Evolutionary conservation across 495 filamentous ascomycete species (phyloP), one percentile per base, ranked within the genome.

Genomic region (Jackrogersella multiformis): DNA sequence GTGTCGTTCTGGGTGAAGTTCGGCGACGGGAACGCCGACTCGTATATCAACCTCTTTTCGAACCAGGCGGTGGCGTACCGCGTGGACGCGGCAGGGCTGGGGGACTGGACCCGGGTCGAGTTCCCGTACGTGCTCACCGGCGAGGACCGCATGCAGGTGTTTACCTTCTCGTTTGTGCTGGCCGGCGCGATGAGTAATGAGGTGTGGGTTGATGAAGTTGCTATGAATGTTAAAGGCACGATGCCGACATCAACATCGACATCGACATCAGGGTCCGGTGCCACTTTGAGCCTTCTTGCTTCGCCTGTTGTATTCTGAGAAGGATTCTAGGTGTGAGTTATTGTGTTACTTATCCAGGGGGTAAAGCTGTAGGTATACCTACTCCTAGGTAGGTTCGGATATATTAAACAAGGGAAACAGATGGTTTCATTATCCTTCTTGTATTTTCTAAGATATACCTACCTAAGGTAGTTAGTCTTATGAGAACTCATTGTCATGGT

Each of bases 1-100:
- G 48, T 74, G 6, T 46, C 66, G 13, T 74, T 72, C 69, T 68
- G 51, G 58, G 63, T 68, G 44, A 56, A 60, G 5, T 74, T 69
- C 28, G 56, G 55, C 20, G 16, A 0, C 4, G 42, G 16, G 9
- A 60, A 44, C 46, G 51, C 26, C 0, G 52, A 30, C 16, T 64
- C 72, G 9, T 60, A 66, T 21, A 16, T 74, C 2, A 36, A 45
- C 20, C 41, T 74, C 16, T 59, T 48, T 35, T 65, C 72, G 6
- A 74, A 74, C 56, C 57, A 64, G 16, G 46, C 44, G 16, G 54
- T 41, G n/a, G 58, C 59, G 35, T 68, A 32, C 30, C 64, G 57
- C 42, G 66, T 69, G 0, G 55, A 69, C 9, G 66, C 59, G 7
- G 48, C 42, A 4, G 42, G 15, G n/a, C 20, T 35, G 16, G 16